A percentile compares a stretch with the other conserved stretches of the same genome.
Evolutionary conservation across 306 rosid species (phyloP).

Genomic region (Pyrus bretschneideri): DNA sequence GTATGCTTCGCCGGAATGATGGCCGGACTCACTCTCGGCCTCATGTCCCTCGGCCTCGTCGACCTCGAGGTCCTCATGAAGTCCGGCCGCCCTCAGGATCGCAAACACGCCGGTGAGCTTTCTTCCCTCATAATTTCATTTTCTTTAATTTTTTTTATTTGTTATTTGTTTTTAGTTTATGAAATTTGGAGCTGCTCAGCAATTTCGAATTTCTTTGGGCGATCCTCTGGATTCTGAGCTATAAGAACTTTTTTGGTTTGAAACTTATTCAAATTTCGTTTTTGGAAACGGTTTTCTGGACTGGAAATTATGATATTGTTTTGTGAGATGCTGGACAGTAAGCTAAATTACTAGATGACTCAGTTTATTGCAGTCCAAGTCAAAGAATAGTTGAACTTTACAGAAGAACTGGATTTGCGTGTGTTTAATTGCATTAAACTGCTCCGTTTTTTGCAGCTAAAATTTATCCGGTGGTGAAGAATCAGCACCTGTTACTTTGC

Average conservation of each 20-base stretch:
- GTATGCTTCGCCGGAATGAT: constrained; percentile 84
- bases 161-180: too few relatives aligned
- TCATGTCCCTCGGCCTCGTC: constrained; percentile 93
- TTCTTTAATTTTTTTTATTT: not conserved
- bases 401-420: not conserved
- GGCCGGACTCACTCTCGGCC: constrained; percentile 98
- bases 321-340: not conserved
- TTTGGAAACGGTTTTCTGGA: not conserved
- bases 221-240: not conserved
- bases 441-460: constrained; percentile 50
- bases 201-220: not conserved
- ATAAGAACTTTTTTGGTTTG: not conserved
- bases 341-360: not conserved
- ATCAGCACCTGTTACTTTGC: constrained; percentile 92
- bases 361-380: not conserved
- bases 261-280: not conserved
- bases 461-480: constrained; percentile 91
- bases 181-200: not conserved
- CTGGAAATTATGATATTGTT: not conserved
- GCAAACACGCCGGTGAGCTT: constrained; percentile 55
- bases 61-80: constrained; percentile 95
- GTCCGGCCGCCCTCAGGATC: constrained; percentile 97
- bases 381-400: not conserved
- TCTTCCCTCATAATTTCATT: not conserved
- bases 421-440: not conserved